Conservation (phyloP, 306 rosid species). For the Prunus kanzakura region DNA sequence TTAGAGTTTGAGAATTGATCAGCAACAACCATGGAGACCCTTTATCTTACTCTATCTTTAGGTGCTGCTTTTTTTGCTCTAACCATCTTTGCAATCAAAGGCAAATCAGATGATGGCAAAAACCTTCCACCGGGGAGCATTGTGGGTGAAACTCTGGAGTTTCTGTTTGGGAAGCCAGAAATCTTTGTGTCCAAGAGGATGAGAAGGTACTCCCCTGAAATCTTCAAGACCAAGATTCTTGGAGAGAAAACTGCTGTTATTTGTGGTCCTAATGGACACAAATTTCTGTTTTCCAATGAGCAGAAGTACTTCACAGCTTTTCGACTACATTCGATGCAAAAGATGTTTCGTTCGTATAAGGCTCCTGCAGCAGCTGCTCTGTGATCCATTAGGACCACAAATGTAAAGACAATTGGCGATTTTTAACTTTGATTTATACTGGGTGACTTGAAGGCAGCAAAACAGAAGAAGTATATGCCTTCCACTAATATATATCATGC, state of each 20-base stretch:
- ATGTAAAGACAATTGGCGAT: too few relatives aligned
- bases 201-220: conserved; percentile 34
- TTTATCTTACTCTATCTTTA: conserved; percentile 4
- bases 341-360: conserved; percentile 20
- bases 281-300: conserved; percentile 44
- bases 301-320: conserved; percentile 37
- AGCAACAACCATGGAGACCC: conserved; percentile 19
- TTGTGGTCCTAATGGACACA: conserved; percentile 46
- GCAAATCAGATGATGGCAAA: conserved; percentile 5
- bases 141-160: conserved; percentile 38
- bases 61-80: conserved; percentile 20
- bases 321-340: conserved; percentile 20
- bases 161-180: conserved; percentile 36
- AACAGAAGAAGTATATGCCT: too few relatives aligned
- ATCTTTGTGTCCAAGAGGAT: conserved; percentile 29
- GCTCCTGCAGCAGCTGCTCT: not conserved
- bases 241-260: conserved; percentile 51
- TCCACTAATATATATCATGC: too few relatives aligned
- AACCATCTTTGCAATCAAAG: conserved; percentile 15
- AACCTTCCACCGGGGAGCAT: conserved; percentile 49
- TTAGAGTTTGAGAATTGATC: not conserved
- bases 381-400: too few relatives aligned
- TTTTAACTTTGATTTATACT: too few relatives aligned
- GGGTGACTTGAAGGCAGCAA: too few relatives aligned
- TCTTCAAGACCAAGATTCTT: conserved; percentile 42